Base-by-base conservation (phyloP, 345 rosid genomes). In the Carallia pectinifolia region DNA sequence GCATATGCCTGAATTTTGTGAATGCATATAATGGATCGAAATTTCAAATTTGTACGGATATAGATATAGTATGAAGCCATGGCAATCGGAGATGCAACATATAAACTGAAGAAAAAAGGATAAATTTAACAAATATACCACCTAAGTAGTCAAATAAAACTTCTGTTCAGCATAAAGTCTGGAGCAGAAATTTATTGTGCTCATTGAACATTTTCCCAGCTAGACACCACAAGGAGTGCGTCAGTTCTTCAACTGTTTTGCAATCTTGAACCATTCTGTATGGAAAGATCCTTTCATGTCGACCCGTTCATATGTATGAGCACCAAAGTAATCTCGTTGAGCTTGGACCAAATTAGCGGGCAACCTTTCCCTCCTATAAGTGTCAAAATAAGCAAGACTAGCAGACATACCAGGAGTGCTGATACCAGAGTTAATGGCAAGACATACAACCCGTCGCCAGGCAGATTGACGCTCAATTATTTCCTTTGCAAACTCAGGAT, bases 331-430 rank as follows among this genome's bases (percentile, higher is more conserved):
- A 52, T 95, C 99, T 63, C 97, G 75, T 69, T 95, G 99, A 44
- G 99, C 99, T 81, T 95, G 99, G 53, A 95, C 97, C 73, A 95
- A 80, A 81, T 95, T 95, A 38, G 99, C 97, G 0, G 99, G 97
- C 82, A 91, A 65, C 56, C 94, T 83, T 23, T 66, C 92, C 76
- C 99, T 89, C 76, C 97, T 67, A 82, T 91, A 95, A 12, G 93
- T 80, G 81, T 95, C 97, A 17, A 90, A 91, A 76, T 94, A 94
- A 0, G 99, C 97, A 33, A 94, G 95, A 80, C 97, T 94, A 15
- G 99, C 66, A 3, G 97, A 91, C 99, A 94, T 94, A 44, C 99
- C 97, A 0, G 99, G 99, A 4, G 90, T 88, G 77, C 97, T 90
- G 30, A 91, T 85, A n/a, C 99, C 97, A 1, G 97, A 85, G 84